These are phyloP conservation scores for Exophiala sp. DNA, from an alignment of 2,329 filamentous ascomycete genomes.

Conservation along the genomic window DNA sequence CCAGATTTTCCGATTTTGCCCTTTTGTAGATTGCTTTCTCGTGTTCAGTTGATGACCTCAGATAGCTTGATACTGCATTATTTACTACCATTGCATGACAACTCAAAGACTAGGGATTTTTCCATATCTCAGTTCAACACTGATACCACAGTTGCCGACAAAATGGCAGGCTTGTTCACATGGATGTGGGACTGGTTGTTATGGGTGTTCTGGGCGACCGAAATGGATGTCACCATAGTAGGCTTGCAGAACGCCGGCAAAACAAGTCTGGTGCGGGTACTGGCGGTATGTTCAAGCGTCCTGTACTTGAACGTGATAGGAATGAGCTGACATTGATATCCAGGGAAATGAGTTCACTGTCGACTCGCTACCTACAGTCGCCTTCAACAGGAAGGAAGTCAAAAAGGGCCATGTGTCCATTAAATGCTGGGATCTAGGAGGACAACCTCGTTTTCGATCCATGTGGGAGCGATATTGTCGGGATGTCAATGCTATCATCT, in stretches of 20 bases:
- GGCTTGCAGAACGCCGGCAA: conserved; percentile 97
- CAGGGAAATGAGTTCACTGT: conserved; percentile 98
- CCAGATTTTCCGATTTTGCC: too few species aligned
- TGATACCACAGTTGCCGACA: background rate
- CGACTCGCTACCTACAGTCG: conserved; percentile 98
- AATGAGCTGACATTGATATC: conserved; percentile 10
- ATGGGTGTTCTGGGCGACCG: conserved; percentile 96
- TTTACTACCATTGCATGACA: too few species aligned
- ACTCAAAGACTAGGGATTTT: too few species aligned
- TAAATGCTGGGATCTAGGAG: conserved; percentile 98
- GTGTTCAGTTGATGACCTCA: too few species aligned
- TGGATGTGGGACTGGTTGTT: conserved; percentile 98
- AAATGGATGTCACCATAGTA: conserved; percentile 99
- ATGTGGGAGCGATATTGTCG: conserved; percentile 99
- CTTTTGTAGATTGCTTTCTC: too few species aligned
- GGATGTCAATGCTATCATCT: conserved; percentile 96
- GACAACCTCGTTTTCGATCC: conserved; percentile 90
- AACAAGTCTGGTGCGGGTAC: conserved; percentile 86
- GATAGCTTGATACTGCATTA: too few species aligned
- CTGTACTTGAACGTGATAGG: background rate
- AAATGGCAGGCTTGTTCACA: conserved; percentile 90
- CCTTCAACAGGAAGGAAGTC: conserved; percentile 98
- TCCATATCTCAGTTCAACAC: too few species aligned
- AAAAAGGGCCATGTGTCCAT: conserved; percentile 97
- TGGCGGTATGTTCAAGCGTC: conserved; percentile 69